Percentiles rank a stretch among this genome's conserved stretches.
These are phyloP conservation scores for Fagus sylvatica DNA, from an alignment of 306 rosid genomes.

Conservation along the genomic window DNA sequence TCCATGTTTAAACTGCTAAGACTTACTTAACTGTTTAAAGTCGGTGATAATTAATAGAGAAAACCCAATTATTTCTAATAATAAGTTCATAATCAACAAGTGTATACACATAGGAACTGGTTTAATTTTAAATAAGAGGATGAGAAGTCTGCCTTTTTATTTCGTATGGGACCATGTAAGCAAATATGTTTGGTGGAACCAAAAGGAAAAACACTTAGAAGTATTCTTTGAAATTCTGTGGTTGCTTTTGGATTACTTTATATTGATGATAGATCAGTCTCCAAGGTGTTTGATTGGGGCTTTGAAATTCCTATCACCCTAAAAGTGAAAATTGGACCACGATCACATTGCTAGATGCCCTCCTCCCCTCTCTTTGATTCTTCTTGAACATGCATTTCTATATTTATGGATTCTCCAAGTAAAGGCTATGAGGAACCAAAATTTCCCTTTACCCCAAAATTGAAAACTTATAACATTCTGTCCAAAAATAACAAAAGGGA, in stretches of 20 bases:
- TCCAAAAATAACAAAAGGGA: no score
- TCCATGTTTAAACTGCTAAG: no score
- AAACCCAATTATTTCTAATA: background rate
- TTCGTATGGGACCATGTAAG: background rate
- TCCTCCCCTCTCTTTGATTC: background rate
- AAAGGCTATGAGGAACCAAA: no score
- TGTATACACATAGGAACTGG: background rate
- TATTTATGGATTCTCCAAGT: background rate
- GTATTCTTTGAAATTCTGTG: slow-evolving; percentile 21
- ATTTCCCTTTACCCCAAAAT: no score
- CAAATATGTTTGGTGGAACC: slow-evolving; percentile 13
- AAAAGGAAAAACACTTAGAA: slow-evolving; percentile 18
- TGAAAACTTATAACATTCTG: background rate
- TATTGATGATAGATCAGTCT: slow-evolving; percentile 13
- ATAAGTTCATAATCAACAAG: background rate
- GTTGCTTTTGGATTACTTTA: slow-evolving; percentile 47
- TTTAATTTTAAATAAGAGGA: background rate
- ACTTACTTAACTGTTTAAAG: no score
- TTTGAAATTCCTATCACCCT: slow-evolving; percentile 13
- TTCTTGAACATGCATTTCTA: background rate
- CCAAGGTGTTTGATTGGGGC: slow-evolving; percentile 28
- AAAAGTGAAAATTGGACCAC: slow-evolving; percentile 30
- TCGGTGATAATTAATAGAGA: no score
- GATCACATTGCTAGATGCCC: slow-evolving; percentile 11
- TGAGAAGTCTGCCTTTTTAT: background rate